phyloP scores from a whole-genome alignment of 2,329 filamentous ascomycete species.

The Pseudogymnoascus sp. region DNA sequence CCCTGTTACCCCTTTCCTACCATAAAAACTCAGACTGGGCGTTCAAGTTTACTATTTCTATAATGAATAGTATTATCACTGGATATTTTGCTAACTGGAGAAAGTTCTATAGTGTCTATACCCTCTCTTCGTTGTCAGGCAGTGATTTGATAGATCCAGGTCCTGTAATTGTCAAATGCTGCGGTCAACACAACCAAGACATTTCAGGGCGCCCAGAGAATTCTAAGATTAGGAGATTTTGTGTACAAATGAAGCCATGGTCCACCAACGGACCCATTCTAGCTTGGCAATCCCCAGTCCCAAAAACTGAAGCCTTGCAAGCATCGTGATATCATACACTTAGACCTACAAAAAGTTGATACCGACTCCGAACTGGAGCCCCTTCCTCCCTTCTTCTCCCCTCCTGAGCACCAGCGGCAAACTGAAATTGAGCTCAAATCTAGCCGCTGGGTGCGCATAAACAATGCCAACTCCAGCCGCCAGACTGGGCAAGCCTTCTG shows the following conservation, averaged over 20 bases:
- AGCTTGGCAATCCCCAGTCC: background rate
- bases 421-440: slow-evolving; percentile 95
- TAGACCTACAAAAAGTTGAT: slow-evolving; percentile 72
- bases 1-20: background rate
- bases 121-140: background rate
- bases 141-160: background rate
- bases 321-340: background rate
- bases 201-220: background rate
- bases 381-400: slow-evolving; percentile 84
- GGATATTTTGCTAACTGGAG: background rate
- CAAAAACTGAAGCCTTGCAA: background rate
- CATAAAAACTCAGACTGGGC: background rate
- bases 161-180: background rate
- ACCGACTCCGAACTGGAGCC: slow-evolving; percentile 88
- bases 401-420: slow-evolving; percentile 72
- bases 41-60: background rate
- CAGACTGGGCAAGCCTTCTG: slow-evolving; percentile 70
- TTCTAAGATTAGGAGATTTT: slow-evolving; percentile 8
- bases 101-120: background rate
- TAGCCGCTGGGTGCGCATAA: slow-evolving; percentile 85
- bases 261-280: background rate
- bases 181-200: background rate
- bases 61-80: background rate
- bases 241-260: background rate
- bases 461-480: slow-evolving; percentile 85